phyloP scores from a whole-genome alignment of 106 monocot genomes.

The Triglochin maritima region DNA sequence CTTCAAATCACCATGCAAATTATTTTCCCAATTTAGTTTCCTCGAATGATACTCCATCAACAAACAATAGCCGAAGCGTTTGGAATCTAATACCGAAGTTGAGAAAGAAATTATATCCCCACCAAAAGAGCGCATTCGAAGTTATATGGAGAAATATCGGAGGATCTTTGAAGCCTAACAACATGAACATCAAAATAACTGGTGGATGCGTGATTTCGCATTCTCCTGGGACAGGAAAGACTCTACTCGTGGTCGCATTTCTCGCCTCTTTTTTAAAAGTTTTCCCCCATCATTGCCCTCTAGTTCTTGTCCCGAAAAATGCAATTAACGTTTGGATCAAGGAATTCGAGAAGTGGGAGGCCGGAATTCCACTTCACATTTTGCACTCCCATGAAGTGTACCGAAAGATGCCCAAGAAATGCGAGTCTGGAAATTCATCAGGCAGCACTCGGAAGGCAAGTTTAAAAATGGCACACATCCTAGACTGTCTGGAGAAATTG shows the following conservation, averaged over 20 bases:
- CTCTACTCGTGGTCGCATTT: conserved; percentile 51
- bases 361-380: conserved; percentile 41
- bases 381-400: conserved; percentile 29
- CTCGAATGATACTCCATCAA: conserved; percentile 11
- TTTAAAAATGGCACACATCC: conserved; percentile 24
- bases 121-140: conserved; percentile 68
- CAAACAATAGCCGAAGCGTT: conserved; percentile 20
- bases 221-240: conserved; percentile 73
- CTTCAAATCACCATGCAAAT: conserved; percentile 10
- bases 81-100: conserved; percentile 47
- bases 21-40: conserved; percentile 2
- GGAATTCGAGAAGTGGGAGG: conserved; percentile 65
- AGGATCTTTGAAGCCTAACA: conserved; percentile 37
- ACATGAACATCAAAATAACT: conserved; percentile 18
- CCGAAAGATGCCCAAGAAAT: conserved; percentile 12
- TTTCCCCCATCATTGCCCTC: conserved; percentile 42
- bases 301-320: conserved; percentile 60
- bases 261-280: conserved; percentile 46
- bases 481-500: conserved; percentile 49
- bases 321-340: conserved; percentile 51
- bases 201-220: conserved; percentile 86
- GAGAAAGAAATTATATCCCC: conserved; percentile 34
- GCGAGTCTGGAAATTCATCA: conserved; percentile 2
- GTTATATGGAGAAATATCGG: conserved; percentile 64
- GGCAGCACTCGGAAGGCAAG: conserved; percentile 17